Evolutionary conservation across 768 basidiomycete species (phyloP), one percentile per base, ranked within the genome.

Genomic region (Tephrocybe sp.): DNA sequence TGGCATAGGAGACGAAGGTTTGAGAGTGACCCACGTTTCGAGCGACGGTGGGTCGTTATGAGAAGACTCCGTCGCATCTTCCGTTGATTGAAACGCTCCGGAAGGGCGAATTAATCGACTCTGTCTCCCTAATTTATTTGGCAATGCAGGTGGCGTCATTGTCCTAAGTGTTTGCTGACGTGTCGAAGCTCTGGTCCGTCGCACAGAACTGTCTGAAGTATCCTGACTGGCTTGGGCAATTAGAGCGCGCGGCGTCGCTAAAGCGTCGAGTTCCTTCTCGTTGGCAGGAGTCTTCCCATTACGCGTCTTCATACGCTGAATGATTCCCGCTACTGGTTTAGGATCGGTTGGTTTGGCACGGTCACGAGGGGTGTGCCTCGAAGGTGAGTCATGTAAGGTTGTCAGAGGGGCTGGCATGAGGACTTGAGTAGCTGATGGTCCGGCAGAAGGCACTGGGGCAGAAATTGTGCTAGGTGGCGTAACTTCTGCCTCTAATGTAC

Each of bases 271-370:
- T 21, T 23, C 43, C 42, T 34, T 49, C 15, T 49, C 49, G 24
- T 32, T 45, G 38, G 41, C 52, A n/a, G 54, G 62, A 30, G 65
- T 50, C 47, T 62, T 68, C 1, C 74, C 74, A 42, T 62, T 54
- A 15, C 76, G 71, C 41, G 68, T 65, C 65, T 71, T 79, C 70
- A 76, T 78, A 43, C 73, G 69, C 40, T 67, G 70, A 12, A 68
- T 51, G 10, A 74, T 62, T 8, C 73, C 69, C 4, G 67, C 34
- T 3, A 40, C 30, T 3, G 45, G 25, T 23, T 46, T 44, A 34
- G 34, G 20, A 1, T 45, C 46, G 15, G 15, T 14, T 9, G 34
- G 9, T 36, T 36, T 8, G 15, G 34, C 34, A 36, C 15, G 7
- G 11, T 53, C 52, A 20, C 6, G 34, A 32, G 34, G 25, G 1